Base-by-base conservation (phyloP, 306 rosid genomes). In the Rosa multiflora region DNA sequence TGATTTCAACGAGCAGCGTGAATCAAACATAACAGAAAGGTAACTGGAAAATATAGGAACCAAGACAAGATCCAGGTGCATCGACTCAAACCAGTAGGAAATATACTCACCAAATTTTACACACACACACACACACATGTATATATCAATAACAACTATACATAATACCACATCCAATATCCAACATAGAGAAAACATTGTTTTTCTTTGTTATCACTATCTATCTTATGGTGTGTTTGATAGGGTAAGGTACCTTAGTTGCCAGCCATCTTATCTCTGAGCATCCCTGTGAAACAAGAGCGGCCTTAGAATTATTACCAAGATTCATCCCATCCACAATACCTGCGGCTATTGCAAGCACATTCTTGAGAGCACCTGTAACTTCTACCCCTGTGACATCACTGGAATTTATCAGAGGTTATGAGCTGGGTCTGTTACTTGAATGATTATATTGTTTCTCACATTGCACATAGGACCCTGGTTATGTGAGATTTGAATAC, bases 321-420 rank as follows among this genome's bases (percentile, higher is more conserved):
- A 94, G 99, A 85, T 89, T 87, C 98, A 94, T 94, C 64, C 98
- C 98, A 67, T 82, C 98, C 67, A 94, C 98, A 42, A 92, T 94
- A 75, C 98, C 98, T 35, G 98, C 97, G 18, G 99, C 97, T 89
- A 94, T 92, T 46, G 97, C 97, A 10, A 92, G 93, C 66, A 94
- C 99, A 82, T 94, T 94, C 83, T 94, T 94, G 9, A 94, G 94
- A 44, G 97, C 99, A 86, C 97, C 97, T 47, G 99, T 91, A 83
- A 94, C 91, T 88, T 94, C 99, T 83, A 94, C 97, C 83, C 97
- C 99, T 89, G 92, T 91, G 85, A 92, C 99, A 81, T 94, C 99
- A 88, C 99, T 94, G 99, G 87, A 89, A 89, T 86, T 76, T 82
- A 94, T 92, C 93, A 91, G 95, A 91, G 85, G 89, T 91, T 88